Base-by-base conservation (phyloP, 2,329 filamentous ascomycete genomes). In the Pyricularia grisea region DNA sequence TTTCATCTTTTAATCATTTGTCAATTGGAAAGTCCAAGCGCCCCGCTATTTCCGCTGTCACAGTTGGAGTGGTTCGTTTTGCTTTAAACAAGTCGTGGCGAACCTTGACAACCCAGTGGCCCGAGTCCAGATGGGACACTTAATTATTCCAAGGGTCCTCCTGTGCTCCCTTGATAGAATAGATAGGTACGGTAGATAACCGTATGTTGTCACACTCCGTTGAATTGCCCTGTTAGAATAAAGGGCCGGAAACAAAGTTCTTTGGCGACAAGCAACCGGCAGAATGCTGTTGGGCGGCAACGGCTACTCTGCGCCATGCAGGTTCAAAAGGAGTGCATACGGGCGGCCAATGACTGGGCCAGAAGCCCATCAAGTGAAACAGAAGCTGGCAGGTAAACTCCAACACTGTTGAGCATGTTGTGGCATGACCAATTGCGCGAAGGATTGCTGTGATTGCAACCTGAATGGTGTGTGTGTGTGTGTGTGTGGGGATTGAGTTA, bases 281-380 rank as follows among this genome's bases (percentile, higher is more conserved):
- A 50, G 17, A 10, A 25, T 27, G 25, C n/a, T 25, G 58, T 27
- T 27, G 58, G 58, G n/a, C 58, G 58, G 58, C 25, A 61, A 61
- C 25, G n/a, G 58, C 58, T 25, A 25, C 58, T 25, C 11, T n/a
- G 23, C n/a, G n/a, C 58, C 71, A 76, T 79, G 79, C 78, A 79
- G 76, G 73, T 50, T 69, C 70, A 75, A 78, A 77, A 79, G 78
- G 78, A 78, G 77, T 79, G 78, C 78, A 80, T 77, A 67, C 71
- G 65, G 70, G 71, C 72, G 70, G 70, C 76, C 77, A 79, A 78
- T 78, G 72, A 27, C 17, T 36, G 65, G 28, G 1, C 17, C 11
- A 20, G 31, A 68, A 42, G 55, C 17, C 30, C 50, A n/a, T 60
- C 67, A 23, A 68, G 67, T 68, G 78, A 80, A 79, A 80, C 78